These are phyloP conservation scores for Climacium dendroides DNA, from an alignment of 225 moss, liverwort and hornwort genomes.

Conservation along the genomic window DNA sequence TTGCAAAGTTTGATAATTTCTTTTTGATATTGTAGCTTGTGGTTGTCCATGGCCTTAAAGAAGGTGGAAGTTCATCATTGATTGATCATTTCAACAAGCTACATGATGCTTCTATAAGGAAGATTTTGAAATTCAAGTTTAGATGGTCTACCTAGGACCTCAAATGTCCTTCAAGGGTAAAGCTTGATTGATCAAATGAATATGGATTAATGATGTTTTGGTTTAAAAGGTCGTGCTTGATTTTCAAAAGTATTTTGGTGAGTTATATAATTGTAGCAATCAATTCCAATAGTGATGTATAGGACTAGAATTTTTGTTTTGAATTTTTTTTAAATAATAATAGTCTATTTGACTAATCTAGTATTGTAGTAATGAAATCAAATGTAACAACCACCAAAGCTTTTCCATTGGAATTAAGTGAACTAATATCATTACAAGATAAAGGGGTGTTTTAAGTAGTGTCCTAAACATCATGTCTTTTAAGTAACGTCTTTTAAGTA, in stretches of 20 bases:
- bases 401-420: not conserved
- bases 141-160: not conserved
- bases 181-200: not conserved
- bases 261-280: too few species aligned
- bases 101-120: not conserved
- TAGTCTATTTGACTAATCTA: not conserved
- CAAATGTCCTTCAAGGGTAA: not conserved
- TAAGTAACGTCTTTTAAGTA: too few species aligned
- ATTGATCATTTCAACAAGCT: not conserved
- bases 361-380: not conserved
- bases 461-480: too few species aligned
- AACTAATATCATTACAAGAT: too few species aligned
- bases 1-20: too few species aligned
- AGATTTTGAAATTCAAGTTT: not conserved
- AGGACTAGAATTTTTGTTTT: not conserved
- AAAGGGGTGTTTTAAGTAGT: too few species aligned
- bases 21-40: too few species aligned
- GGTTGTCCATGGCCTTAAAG: too few species aligned
- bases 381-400: not conserved
- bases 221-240: accelerated
- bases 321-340: not conserved
- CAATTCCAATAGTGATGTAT: not conserved
- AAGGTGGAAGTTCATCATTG: too few species aligned
- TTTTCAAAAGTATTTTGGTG: not conserved
- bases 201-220: too few species aligned